Conservation (phyloP, 2,329 filamentous ascomycete species). For the Drechslera avenae region DNA sequence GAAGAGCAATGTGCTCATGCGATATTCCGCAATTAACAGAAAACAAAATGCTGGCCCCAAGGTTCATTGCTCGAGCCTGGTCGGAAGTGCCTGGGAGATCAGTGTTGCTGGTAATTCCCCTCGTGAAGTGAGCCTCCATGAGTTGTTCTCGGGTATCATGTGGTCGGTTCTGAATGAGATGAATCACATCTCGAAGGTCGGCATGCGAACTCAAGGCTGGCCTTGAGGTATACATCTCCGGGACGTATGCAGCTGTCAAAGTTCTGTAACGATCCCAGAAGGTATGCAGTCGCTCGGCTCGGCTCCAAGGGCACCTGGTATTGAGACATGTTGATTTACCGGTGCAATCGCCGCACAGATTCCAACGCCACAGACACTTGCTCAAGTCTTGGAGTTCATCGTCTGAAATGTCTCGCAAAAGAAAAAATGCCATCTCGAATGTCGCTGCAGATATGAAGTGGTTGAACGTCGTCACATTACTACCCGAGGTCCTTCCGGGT, state of each 20-base stretch:
- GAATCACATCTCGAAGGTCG: conserved; percentile 8
- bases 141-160: background rate
- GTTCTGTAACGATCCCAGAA: conserved; percentile 11
- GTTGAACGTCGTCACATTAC: too few species aligned
- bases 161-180: background rate
- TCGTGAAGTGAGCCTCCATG: background rate
- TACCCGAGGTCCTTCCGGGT: background rate
- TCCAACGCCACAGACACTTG: conserved; percentile 4
- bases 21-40: conserved; percentile 1
- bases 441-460: too few species aligned
- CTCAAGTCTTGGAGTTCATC: conserved; percentile 2
- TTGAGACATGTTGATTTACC: background rate
- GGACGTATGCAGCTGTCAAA: conserved; percentile 7
- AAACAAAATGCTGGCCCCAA: conserved; percentile 11
- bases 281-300: conserved; percentile 2
- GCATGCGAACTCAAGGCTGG: conserved; percentile 6
- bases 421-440: background rate
- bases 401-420: background rate
- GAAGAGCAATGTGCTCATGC: background rate
- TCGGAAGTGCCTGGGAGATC: background rate
- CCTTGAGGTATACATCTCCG: background rate
- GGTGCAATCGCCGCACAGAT: conserved; percentile 7
- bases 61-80: conserved; percentile 6
- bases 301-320: conserved; percentile 4
- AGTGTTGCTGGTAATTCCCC: background rate